These are phyloP conservation scores for Aspergillus unguis DNA, from an alignment of 2,329 filamentous ascomycete genomes.

Conservation along the genomic window DNA sequence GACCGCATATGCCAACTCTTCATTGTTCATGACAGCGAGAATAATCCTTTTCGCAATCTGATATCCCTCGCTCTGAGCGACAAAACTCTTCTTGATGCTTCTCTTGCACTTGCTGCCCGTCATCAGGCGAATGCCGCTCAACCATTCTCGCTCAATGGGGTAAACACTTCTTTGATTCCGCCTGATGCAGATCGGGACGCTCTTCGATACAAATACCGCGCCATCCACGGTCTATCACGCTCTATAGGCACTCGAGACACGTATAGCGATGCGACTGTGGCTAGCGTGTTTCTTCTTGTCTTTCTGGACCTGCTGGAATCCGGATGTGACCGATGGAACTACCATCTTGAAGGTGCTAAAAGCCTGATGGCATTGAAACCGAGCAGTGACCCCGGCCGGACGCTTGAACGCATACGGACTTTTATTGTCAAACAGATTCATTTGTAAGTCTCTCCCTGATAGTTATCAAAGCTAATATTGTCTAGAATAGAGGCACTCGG, in stretches of 20 bases:
- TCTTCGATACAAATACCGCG: constrained; percentile 32
- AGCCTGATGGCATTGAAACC: constrained; percentile 23
- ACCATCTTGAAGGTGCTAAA: constrained; percentile 33
- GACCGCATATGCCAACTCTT: constrained; percentile 35
- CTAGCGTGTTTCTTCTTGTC: constrained; percentile 34
- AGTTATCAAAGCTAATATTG: neutral
- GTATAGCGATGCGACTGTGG: constrained; percentile 28
- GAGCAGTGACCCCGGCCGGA: constrained; percentile 23
- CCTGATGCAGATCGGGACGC: constrained; percentile 27
- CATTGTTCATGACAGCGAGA: constrained; percentile 34
- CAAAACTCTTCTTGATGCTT: constrained; percentile 28
- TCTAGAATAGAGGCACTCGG: constrained; percentile 35
- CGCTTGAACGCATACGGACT: constrained; percentile 25
- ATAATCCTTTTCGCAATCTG: constrained; percentile 33
- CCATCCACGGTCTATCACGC: constrained; percentile 30
- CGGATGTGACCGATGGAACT: constrained; percentile 33
- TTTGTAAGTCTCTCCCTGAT: constrained; percentile 17
- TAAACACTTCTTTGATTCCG: neutral
- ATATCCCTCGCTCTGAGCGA: constrained; percentile 30
- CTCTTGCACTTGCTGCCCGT: constrained; percentile 34
- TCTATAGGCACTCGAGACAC: constrained; percentile 15
- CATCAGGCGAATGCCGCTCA: constrained; percentile 31
- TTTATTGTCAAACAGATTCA: constrained; percentile 33
- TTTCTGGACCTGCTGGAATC: constrained; percentile 34
- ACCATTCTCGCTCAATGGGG: constrained; percentile 20